Evolutionary conservation across 1,284 basidiomycete species (phyloP).

Genomic region (Apiotrichum porosum): DNA sequence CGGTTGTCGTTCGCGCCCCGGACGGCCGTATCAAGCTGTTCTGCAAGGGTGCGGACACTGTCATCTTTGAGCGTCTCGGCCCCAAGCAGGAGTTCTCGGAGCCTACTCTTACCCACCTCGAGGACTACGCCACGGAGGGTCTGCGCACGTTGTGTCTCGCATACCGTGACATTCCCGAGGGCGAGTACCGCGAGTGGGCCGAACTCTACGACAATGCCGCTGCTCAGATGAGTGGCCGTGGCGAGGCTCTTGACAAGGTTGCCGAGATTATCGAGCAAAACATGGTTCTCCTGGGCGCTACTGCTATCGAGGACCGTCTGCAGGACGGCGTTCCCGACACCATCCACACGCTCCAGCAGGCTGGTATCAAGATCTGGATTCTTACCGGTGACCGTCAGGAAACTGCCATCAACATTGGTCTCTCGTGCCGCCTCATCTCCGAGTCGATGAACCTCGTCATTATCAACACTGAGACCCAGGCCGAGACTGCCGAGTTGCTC

Average conservation of each 20-base stretch:
- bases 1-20: constrained; percentile 80
- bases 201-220: constrained; percentile 86
- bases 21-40: constrained; percentile 91
- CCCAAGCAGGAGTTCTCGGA: constrained; percentile 77
- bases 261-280: constrained; percentile 96
- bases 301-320: constrained; percentile 96
- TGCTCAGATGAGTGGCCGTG: constrained; percentile 82
- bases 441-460: constrained; percentile 98
- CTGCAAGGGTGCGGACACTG: constrained; percentile 97
- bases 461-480: constrained; percentile 83
- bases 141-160: constrained; percentile 95
- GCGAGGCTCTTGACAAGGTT: constrained; percentile 88
- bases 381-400: constrained; percentile 97
- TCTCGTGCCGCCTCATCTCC: constrained; percentile 92
- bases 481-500: constrained; percentile 82
- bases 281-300: constrained; percentile 86
- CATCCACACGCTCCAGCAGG: constrained; percentile 94
- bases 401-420: constrained; percentile 98
- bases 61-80: constrained; percentile 82
- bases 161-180: constrained; percentile 81
- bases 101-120: constrained; percentile 81
- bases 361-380: constrained; percentile 99
- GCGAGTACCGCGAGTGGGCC: constrained; percentile 87
- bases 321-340: constrained; percentile 98
- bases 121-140: constrained; percentile 97